Evolutionary conservation across 495 filamentous ascomycete genomes (phyloP), one percentile per base, ranked within the genome.

Genomic region (Penicillium paxilli): DNA sequence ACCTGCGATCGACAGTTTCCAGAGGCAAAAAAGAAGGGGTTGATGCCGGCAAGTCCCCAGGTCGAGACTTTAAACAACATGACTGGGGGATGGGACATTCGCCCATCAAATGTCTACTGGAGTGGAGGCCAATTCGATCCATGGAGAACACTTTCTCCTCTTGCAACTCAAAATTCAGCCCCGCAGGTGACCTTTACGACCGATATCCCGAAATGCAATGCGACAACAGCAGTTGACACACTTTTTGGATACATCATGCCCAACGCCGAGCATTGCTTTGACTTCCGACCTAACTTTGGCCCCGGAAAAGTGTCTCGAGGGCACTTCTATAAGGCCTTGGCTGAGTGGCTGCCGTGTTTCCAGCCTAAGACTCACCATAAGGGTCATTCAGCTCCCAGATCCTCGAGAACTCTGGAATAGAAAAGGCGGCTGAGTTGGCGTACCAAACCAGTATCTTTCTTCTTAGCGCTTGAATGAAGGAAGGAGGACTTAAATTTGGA

Each of bases 21-120:
- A 2, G 64, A 72, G 11, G 82, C 78, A 0, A 37, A 75, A 12
- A 62, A 64, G 12, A 66, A 55, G 12, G 79, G 77, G 3, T 49
- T 79, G 5, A 58, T 85, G 14, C 80, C 82, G 2, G 14, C 57
- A 20, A 57, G 58, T 12, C 80, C 81, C 1, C 61, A 59, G 42
- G 59, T 60, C 0, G 62, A 72, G 0, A 58, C 55, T 3, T 64
- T 70, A n/a, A 84, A 84, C 55, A 26, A 23, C 5, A 45, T 70
- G 51, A 79, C 75, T 23, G 80, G 80, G 17, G 82, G 81, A 28
- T 85, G 83, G 83, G 50, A 58, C 25, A 80, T 83, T 37, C 75
- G 80, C 20, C 82, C 81, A n/a, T 80, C 82, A 20, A 83, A 84
- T 46, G 69, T 73, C 5, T 83, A 79, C 63, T 83, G 75, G 65